A percentile compares a stretch with the other conserved stretches of the same genome.
Evolutionary conservation across 768 basidiomycete genomes (phyloP).

Genomic region (Dictyophora rubrovolvata): DNA sequence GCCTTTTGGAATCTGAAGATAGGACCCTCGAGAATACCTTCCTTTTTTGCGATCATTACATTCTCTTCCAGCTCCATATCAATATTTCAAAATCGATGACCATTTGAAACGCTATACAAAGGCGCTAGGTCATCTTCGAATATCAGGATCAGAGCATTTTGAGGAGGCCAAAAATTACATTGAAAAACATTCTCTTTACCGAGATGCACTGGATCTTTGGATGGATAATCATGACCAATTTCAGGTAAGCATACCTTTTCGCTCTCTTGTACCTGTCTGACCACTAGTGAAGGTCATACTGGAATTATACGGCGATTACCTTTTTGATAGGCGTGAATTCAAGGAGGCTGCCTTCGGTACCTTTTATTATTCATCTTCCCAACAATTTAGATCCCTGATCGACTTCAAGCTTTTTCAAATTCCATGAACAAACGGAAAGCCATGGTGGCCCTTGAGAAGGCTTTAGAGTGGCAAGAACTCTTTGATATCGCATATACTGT

Average conservation of each 20-base stretch:
- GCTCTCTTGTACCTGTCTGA: background rate
- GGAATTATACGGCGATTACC: slow-evolving; percentile 73
- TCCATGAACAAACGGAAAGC: slow-evolving; percentile 59
- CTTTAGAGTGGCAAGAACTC: slow-evolving; percentile 83
- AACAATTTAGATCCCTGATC: background rate
- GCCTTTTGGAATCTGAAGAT: background rate
- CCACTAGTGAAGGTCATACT: slow-evolving; percentile 42
- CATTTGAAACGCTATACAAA: slow-evolving; percentile 68
- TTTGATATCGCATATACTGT: slow-evolving; percentile 66
- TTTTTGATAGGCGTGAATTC: slow-evolving; percentile 80
- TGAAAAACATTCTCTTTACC: slow-evolving; percentile 67
- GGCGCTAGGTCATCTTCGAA: slow-evolving; percentile 64
- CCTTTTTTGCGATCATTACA: slow-evolving; percentile 91
- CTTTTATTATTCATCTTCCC: slow-evolving; percentile 6
- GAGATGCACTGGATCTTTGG: slow-evolving; percentile 68
- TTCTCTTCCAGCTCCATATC: slow-evolving; percentile 68
- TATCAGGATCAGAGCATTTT: slow-evolving; percentile 63
- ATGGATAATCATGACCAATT: slow-evolving; percentile 47
- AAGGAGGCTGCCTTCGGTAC: slow-evolving; percentile 72
- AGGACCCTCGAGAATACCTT: slow-evolving; percentile 97
- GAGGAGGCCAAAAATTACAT: slow-evolving; percentile 74
- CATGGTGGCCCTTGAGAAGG: slow-evolving; percentile 80
- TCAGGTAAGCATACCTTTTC: slow-evolving; percentile 29
- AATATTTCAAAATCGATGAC: slow-evolving; percentile 87
- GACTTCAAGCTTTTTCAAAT: slow-evolving; percentile 56